Evolutionary conservation across 208 protist species (phyloP).

Genomic region (Wallacemonas sp.): DNA sequence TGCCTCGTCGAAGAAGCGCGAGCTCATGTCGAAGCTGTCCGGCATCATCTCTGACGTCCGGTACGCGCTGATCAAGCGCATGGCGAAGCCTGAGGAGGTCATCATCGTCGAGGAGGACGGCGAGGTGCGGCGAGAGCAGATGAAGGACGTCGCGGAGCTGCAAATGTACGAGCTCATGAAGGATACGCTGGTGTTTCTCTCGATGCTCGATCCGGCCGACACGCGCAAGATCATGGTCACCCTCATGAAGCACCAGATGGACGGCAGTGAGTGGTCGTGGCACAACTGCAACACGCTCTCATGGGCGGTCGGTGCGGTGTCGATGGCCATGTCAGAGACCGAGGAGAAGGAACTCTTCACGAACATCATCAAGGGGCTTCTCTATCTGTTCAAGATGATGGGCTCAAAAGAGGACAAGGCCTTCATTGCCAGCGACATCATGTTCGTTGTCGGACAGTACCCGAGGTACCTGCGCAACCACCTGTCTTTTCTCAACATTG

Average conservation of each 20-base stretch:
- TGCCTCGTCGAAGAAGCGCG: constrained; percentile 50
- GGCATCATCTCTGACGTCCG: constrained; percentile 91
- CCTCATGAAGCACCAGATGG: constrained; percentile 73
- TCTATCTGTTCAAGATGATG: constrained; percentile 96
- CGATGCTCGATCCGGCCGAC: constrained; percentile 94
- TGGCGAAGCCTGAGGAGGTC: constrained; percentile 99
- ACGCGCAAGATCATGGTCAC: constrained; percentile 97
- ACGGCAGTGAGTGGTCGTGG: constrained; percentile 95
- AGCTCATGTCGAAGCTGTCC: constrained; percentile 59
- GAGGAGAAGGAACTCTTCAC: constrained; percentile 98
- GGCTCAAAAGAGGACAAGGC: constrained; percentile 98
- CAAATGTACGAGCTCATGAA: constrained; percentile 98
- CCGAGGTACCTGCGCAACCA: constrained; percentile 97
- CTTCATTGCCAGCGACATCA: constrained; percentile 99
- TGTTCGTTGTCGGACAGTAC: constrained; percentile 99
- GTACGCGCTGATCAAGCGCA: constrained; percentile 95
- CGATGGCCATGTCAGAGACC: constrained; percentile 94
- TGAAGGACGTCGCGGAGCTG: constrained; percentile 97
- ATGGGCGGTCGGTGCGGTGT: constrained; percentile 99
- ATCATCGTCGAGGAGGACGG: constrained; percentile 99
- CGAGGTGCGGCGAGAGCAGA: constrained; percentile 95
- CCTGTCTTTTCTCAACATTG: constrained; percentile 98
- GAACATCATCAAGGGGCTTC: constrained; percentile 97
- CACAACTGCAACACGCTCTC: constrained; percentile 98
- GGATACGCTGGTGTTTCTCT: constrained; percentile 97